phyloP scores from a whole-genome alignment of 108 stramenopile genomes.

The Conticribra weissflogii region DNA sequence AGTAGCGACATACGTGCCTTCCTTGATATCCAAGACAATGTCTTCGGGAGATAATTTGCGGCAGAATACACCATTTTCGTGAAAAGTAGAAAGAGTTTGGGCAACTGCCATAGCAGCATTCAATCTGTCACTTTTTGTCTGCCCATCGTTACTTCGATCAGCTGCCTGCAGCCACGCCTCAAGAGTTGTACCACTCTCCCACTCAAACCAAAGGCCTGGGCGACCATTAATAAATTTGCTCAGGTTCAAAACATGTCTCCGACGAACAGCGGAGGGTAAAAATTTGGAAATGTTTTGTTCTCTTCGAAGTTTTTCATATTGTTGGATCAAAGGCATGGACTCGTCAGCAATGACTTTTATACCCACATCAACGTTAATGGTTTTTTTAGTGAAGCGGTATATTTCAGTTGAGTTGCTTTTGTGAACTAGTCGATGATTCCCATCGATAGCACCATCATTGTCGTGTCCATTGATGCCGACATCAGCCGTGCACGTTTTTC shows the following conservation, averaged over 20 bases:
- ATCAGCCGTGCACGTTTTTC: no score
- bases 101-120: conserved; percentile 10
- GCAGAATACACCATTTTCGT: background rate
- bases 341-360: conserved; percentile 11
- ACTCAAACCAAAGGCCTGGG: conserved; percentile 8
- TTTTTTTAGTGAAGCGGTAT: no score
- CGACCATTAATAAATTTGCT: conserved; percentile 7
- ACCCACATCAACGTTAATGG: conserved; percentile 3
- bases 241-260: conserved; percentile 9
- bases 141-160: no score
- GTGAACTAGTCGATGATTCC: no score
- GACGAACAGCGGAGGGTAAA: conserved; percentile 5
- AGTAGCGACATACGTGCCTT: background rate
- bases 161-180: no score
- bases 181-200: conserved; percentile 25
- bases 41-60: background rate
- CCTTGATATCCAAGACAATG: background rate
- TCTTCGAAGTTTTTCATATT: conserved; percentile 4
- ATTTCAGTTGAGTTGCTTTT: background rate
- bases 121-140: no score
- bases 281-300: conserved; percentile 22
- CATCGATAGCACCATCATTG: no score
- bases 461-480: no score
- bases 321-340: conserved; percentile 5
- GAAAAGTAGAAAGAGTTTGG: conserved; percentile 8